Conservation (phyloP, 2,329 filamentous ascomycete species). For the Colletotrichum sp. region DNA sequence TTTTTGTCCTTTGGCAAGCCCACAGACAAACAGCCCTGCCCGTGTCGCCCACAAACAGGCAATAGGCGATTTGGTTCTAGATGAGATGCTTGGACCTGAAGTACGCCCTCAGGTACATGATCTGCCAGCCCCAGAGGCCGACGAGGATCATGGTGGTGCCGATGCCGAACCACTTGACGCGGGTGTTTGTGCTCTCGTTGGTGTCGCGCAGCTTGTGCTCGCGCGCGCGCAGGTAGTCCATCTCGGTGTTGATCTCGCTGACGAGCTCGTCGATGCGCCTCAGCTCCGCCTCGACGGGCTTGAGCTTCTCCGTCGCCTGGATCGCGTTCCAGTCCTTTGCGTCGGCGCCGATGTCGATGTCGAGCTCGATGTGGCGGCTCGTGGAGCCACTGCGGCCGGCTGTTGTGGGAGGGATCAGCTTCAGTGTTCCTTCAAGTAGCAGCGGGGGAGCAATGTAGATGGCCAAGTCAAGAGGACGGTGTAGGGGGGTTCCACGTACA, state of each 20-base stretch:
- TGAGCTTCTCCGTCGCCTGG: conserved; percentile 95
- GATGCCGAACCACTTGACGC: conserved; percentile 98
- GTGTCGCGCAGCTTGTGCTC: conserved; percentile 98
- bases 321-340: conserved; percentile 98
- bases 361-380: conserved; percentile 81
- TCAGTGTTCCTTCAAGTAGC: not conserved
- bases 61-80: conserved; percentile 35
- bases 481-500: conserved; percentile 55
- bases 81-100: conserved; percentile 85
- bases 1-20: not conserved
- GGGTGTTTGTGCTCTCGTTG: conserved; percentile 98
- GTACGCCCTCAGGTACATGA: conserved; percentile 96
- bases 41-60: not conserved
- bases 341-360: conserved; percentile 95
- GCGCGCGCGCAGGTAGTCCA: conserved; percentile 90
- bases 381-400: conserved; percentile 50
- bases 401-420: conserved; percentile 26
- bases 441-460: not conserved
- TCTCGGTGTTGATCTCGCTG: conserved; percentile 85
- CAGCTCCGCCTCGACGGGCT: conserved; percentile 94
- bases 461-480: not conserved
- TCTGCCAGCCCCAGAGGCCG: conserved; percentile 92
- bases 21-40: not conserved
- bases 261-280: conserved; percentile 92
- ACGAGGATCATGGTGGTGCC: conserved; percentile 91